Evolutionary conservation across 345 rosid genomes (phyloP).

Genomic region (Eucalyptus melliodora): DNA sequence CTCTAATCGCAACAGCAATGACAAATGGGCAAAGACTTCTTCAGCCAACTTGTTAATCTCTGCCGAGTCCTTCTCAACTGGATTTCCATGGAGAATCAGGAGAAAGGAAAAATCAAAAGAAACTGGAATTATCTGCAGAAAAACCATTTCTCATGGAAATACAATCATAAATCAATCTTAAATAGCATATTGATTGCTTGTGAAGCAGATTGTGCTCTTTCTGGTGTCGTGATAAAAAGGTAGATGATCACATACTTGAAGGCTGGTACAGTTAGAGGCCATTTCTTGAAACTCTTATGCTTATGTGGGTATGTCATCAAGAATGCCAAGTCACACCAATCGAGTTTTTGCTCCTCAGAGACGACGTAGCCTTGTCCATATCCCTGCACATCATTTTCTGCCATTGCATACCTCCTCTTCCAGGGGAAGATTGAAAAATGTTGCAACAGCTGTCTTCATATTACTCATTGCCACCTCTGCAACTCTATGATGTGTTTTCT

Average conservation of each 20-base stretch:
- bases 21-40: neutral
- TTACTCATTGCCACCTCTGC: neutral
- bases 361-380: conserved; percentile 8
- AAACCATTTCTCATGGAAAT: neutral
- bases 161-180: neutral
- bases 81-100: neutral
- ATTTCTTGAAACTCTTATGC: neutral
- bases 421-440: conserved; percentile 8
- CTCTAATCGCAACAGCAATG: neutral
- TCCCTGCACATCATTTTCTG: conserved; percentile 1
- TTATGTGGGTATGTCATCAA: neutral
- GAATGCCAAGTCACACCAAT: conserved; percentile 7
- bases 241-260: neutral
- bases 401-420: conserved; percentile 4
- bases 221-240: neutral
- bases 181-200: neutral
- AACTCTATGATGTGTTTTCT: conserved; percentile 3
- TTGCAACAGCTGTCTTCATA: neutral
- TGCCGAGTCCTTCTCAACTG: neutral
- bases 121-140: neutral
- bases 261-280: conserved; percentile 3
- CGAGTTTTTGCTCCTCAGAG: conserved; percentile 15
- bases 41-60: neutral
- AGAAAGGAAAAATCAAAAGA: neutral
- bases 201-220: neutral